Conservation (phyloP, 176 grass and related monocot genomes). For the Cymbopogon citratus region DNA sequence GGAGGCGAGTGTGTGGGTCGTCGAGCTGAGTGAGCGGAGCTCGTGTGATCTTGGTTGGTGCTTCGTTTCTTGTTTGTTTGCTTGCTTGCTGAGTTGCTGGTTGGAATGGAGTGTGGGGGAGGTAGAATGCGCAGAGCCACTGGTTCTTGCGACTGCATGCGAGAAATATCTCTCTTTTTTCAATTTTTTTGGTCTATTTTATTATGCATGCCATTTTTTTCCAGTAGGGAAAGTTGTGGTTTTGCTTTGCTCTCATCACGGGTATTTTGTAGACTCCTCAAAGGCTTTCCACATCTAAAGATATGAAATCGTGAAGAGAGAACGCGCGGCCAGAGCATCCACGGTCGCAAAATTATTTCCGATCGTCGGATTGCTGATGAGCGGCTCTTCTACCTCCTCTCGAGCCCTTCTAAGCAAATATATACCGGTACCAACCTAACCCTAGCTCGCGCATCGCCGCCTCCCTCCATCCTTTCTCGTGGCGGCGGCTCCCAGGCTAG, state of each 20-base stretch:
- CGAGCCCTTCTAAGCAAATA: no score
- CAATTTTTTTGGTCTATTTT: background rate
- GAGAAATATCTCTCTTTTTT: constrained; percentile 32
- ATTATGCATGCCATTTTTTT: background rate
- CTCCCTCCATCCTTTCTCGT: no score
- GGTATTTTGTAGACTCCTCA: no score
- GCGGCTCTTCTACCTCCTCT: no score
- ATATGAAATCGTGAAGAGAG: no score
- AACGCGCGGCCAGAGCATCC: no score
- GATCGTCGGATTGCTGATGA: no score
- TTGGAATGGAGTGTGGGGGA: constrained; percentile 14
- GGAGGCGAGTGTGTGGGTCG: background rate
- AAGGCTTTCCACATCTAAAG: no score
- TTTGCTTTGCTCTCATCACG: background rate
- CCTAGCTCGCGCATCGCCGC: no score
- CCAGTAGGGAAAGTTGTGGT: background rate
- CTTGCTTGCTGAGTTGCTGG: background rate
- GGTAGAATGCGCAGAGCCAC: constrained; percentile 41
- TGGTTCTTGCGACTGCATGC: constrained; percentile 22
- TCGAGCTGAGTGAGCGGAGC: background rate
- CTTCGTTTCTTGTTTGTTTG: background rate
- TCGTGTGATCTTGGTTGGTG: constrained; percentile 16
- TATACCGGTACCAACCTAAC: no score
- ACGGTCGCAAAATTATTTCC: no score
- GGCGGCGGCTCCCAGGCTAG: no score